Evolutionary conservation across 1,139 yeast species (phyloP), one percentile per base, ranked within the genome.

Genomic region (Yamadazyma diddensiae): DNA sequence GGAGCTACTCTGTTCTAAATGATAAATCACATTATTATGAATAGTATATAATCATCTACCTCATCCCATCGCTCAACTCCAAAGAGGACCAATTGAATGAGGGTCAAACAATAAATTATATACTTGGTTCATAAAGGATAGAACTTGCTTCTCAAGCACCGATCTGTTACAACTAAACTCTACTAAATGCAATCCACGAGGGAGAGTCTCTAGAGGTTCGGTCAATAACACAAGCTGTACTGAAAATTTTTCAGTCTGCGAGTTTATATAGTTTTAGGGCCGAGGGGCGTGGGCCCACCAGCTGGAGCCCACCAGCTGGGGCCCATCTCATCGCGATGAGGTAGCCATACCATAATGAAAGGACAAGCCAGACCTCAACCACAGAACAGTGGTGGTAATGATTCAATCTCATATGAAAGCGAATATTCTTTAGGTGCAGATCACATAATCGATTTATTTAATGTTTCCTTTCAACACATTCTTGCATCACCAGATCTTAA

Each of bases 1-100:
- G 84, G 88, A 84, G 88, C 85, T 60, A 67, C 82, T 76, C 88
- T 80, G 88, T 72, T 71, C 62, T 68, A 79, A 56, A 63, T 64
- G 52, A 45, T 5, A 33, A 33, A 26, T 32, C 32, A 26, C 35
- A 22, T 31, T 29, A 25, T 25, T 23, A 33, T 6, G 7, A 12
- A 24, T 6, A 22, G 5, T 3, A 5, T 16, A 4, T 22, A 15
- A n/a, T 18, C 21, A 17, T 21, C 37, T 28, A 42, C 24, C 14
- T 16, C 7, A 21, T 16, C n/a, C 9, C n/a, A 21, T 64, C 71
- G 81, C 82, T 77, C 77, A 71, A 73, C 79, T 72, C 66, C 70
- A 50, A 55, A 59, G 62, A 58, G 77, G 79, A 70, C 74, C 74
- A 63, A 57, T 46, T 53, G 53, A 25, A 17, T 31, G 33, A 47